Evolutionary conservation across 2,329 filamentous ascomycete genomes (phyloP), one percentile per base, ranked within the genome.

Genomic region (Colletotrichum siamense): DNA sequence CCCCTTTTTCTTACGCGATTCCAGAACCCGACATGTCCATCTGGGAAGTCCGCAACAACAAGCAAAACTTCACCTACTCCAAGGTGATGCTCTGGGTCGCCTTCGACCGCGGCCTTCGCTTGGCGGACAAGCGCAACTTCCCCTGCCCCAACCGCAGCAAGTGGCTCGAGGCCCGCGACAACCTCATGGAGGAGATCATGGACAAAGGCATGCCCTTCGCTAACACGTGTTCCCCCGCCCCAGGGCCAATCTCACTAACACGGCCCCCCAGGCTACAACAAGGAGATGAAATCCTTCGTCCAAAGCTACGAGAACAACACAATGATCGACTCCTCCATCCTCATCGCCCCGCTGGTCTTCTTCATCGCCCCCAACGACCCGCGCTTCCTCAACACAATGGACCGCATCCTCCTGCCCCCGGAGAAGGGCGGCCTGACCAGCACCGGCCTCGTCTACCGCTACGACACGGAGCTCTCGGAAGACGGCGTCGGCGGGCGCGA

Each of bases 61-160:
- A 94, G 81, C 94, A 95, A 83, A 91, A 95, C 81, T 96, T 95
- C 79, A 91, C 93, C 16, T 96, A 96, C 84, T 95, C 93, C n/a
- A 95, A 96, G 82, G 89, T 96, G 78, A 95, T 96, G 92, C 89
- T 96, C 26, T 96, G 94, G 94, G 94, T 96, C 5, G 94, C 94
- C 22, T 92, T 96, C 77, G 94, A 96, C 82, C 92, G 94, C 7
- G 94, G 93, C 12, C 85, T 96, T 15, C 93, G 94, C 3, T 89
- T 96, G 1, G 89, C 93, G 6, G 94, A 96, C 22, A 96, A 95
- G 84, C 88, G 95, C 71, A 94, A 92, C 79, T 90, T 96, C 26
- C 94, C 94, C 0, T 96, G 94, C 77, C 94, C 94, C 3, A 93
- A 94, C 79, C 89, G 94, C 5, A 83, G 82, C 55, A 89, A 90